Conservation (phyloP, 2,329 filamentous ascomycete species). For the Parafenestella ontariensis region DNA sequence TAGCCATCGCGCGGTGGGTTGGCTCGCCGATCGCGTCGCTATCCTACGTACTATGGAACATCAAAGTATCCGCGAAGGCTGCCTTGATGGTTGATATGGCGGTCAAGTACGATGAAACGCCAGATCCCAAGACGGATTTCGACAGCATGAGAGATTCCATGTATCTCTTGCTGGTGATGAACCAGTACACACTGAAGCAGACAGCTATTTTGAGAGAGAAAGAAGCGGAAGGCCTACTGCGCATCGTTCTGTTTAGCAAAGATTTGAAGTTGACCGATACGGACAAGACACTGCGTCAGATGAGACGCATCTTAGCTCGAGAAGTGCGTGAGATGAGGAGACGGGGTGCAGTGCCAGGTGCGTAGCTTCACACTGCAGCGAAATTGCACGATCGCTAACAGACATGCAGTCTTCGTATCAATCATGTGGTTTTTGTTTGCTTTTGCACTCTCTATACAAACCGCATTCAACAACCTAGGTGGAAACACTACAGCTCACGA, state of each 20-base stretch:
- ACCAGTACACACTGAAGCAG: slow-evolving; percentile 53
- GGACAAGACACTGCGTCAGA: slow-evolving; percentile 37
- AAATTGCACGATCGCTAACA: not conserved
- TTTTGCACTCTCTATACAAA: slow-evolving; percentile 47
- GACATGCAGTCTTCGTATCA: slow-evolving; percentile 45
- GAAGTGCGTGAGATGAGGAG: slow-evolving; percentile 51
- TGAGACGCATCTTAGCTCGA: slow-evolving; percentile 47
- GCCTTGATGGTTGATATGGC: slow-evolving; percentile 52
- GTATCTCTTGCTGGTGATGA: slow-evolving; percentile 55
- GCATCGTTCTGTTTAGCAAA: slow-evolving; percentile 52
- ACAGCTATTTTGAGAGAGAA: slow-evolving; percentile 29
- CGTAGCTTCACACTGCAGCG: not conserved
- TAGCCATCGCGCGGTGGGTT: slow-evolving; percentile 48
- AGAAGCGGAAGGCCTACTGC: slow-evolving; percentile 49
- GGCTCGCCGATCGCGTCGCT: slow-evolving; percentile 49
- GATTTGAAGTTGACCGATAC: slow-evolving; percentile 42
- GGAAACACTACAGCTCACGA: slow-evolving; percentile 54
- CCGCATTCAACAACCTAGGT: slow-evolving; percentile 47
- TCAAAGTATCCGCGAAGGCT: slow-evolving; percentile 49
- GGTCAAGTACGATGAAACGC: slow-evolving; percentile 37
- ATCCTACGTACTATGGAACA: slow-evolving; percentile 51
- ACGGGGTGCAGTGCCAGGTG: slow-evolving; percentile 49
- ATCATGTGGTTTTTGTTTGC: slow-evolving; percentile 54
- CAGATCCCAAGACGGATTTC: slow-evolving; percentile 42
- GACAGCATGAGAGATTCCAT: slow-evolving; percentile 53